Conservation (phyloP, 2,329 filamentous ascomycete species). For the Penicillium corylophilum region DNA sequence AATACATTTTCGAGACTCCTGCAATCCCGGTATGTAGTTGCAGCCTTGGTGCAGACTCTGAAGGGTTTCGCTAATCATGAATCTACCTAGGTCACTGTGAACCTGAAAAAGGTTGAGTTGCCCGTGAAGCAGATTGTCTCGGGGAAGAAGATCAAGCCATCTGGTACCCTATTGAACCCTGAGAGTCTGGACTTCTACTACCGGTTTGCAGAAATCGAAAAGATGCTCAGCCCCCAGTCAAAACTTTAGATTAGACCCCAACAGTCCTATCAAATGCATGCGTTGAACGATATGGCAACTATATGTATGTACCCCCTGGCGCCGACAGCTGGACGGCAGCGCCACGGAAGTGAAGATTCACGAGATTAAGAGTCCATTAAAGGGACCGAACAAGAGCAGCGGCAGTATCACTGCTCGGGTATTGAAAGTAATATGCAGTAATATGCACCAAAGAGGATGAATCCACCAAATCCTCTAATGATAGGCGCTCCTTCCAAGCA, state of each 20-base stretch:
- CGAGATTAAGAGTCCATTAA: neutral
- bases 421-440: conserved; percentile 15
- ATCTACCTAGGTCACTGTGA: conserved; percentile 67
- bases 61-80: neutral
- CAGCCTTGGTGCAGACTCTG: neutral
- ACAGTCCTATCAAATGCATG: neutral
- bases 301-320: neutral
- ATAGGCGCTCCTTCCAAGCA: neutral
- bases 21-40: conserved; percentile 69
- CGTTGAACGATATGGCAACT: too few species aligned
- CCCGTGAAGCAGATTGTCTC: conserved; percentile 83
- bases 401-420: conserved; percentile 9
- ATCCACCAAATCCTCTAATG: neutral
- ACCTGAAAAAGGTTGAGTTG: conserved; percentile 80
- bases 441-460: conserved; percentile 4
- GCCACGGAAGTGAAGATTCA: neutral
- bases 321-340: neutral
- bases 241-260: conserved; percentile 16
- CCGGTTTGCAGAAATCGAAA: conserved; percentile 71
- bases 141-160: conserved; percentile 70
- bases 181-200: conserved; percentile 76
- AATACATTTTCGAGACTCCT: conserved; percentile 74
- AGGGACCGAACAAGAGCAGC: neutral
- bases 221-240: conserved; percentile 43
- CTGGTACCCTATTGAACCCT: conserved; percentile 74